Conservation (phyloP, 495 filamentous ascomycete genomes). For the Aspergillus bertholletiae region DNA sequence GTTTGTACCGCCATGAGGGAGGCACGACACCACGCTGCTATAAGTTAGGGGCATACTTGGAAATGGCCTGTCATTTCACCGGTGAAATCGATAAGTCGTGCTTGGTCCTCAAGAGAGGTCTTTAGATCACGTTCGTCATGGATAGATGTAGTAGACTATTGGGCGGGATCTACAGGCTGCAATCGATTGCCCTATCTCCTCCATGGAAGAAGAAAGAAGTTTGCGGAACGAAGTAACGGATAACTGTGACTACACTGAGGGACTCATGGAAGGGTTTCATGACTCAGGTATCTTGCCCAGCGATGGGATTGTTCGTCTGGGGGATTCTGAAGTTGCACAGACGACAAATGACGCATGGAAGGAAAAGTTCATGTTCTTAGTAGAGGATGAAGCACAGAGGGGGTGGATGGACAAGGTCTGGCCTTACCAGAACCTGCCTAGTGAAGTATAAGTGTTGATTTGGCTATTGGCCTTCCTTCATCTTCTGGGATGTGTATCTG, state of each 20-base stretch:
- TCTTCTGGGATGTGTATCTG: too few relatives aligned
- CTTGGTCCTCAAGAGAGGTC: not conserved
- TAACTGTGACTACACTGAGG: constrained; percentile 3
- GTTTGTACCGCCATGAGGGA: constrained; percentile 2
- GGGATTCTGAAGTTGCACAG: constrained; percentile 5
- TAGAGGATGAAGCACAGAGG: constrained; percentile 1
- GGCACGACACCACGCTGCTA: constrained; percentile 1
- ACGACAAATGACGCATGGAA: not conserved
- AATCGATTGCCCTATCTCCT: not conserved
- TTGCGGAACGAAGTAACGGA: constrained; percentile 2
- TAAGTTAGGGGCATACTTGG: not conserved
- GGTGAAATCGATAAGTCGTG: not conserved
- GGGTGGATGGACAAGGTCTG: constrained; percentile 8
- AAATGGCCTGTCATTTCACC: not conserved
- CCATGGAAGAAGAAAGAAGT: not conserved
- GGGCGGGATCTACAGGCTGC: not conserved
- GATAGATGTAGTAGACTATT: constrained; percentile 1
- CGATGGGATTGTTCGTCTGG: not conserved
- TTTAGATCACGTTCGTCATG: not conserved
- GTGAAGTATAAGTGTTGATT: constrained; percentile 1
- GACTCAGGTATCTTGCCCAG: constrained; percentile 1
- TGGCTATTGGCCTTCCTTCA: too few relatives aligned
- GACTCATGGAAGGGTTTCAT: constrained; percentile 3
- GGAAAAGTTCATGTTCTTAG: constrained; percentile 1
- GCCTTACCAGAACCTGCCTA: constrained; percentile 4